A percentile compares a stretch with the other conserved stretches of the same genome.
Conservation (phyloP, 1,284 basidiomycete genomes). For the Sparassis latifolia region DNA sequence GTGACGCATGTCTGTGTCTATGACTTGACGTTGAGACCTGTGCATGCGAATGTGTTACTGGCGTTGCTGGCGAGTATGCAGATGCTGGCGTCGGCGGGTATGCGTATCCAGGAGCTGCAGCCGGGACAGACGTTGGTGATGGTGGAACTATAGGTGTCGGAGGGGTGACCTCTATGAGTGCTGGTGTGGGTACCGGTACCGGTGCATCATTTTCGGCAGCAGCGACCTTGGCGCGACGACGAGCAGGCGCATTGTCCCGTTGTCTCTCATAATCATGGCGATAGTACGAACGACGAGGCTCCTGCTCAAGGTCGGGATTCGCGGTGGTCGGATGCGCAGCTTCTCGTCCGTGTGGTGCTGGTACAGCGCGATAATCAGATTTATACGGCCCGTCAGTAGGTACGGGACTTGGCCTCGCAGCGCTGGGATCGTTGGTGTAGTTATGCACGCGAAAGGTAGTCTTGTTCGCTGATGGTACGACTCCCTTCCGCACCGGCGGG, state of each 20-base stretch:
- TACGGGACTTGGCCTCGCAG: conserved; percentile 2
- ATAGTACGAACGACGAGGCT: conserved; percentile 23
- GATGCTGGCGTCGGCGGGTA: background rate
- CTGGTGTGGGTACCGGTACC: background rate
- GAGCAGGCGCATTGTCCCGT: conserved; percentile 12
- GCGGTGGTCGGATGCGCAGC: background rate
- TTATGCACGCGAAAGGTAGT: conserved; percentile 14
- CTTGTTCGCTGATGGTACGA: conserved; percentile 4
- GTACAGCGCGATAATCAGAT: conserved; percentile 2
- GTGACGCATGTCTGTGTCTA: too few relatives aligned
- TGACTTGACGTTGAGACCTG: too few relatives aligned
- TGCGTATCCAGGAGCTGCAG: background rate
- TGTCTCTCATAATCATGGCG: conserved; percentile 29
- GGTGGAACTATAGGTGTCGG: too few relatives aligned
- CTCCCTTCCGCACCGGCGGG: too few relatives aligned
- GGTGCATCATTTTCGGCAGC: background rate
- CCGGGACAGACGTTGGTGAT: too few relatives aligned
- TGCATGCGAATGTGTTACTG: too few relatives aligned
- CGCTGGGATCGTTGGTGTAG: conserved; percentile 15
- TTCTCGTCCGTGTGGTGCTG: too few relatives aligned
- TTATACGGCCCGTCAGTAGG: conserved; percentile 1
- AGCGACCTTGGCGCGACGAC: background rate
- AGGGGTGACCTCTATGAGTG: background rate
- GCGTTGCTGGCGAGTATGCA: background rate
- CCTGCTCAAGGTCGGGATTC: background rate